A percentile compares a stretch with the other conserved stretches of the same genome.
phyloP scores from a whole-genome alignment of 2,329 filamentous ascomycete genomes.

The Botryotinia convoluta region DNA sequence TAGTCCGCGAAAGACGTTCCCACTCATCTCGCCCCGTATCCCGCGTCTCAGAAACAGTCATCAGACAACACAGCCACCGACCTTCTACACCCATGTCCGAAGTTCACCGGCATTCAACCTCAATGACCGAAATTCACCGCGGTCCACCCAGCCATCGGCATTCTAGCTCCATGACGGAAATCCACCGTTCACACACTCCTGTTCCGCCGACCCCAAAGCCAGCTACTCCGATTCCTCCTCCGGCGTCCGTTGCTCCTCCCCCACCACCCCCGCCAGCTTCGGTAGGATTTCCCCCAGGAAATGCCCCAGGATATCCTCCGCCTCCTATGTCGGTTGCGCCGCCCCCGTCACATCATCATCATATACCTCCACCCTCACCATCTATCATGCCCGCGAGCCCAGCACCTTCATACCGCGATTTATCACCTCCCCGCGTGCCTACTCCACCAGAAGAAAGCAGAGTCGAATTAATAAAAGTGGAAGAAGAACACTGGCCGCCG shows the following conservation, averaged over 20 bases:
- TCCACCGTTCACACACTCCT: not conserved
- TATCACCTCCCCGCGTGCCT: conserved; percentile 3
- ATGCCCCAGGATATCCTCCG: not conserved
- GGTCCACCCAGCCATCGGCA: not conserved
- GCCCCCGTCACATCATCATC: not conserved
- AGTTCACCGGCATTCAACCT: conserved; percentile 8
- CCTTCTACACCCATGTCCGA: conserved; percentile 3
- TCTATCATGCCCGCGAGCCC: not conserved
- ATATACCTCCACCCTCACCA: not conserved
- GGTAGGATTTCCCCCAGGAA: not conserved
- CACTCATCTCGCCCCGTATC: conserved; percentile 10
- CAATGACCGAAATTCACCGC: not conserved
- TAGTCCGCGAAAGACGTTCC: not conserved
- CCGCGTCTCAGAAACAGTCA: conserved; percentile 17
- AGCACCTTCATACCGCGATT: not conserved
- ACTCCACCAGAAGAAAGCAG: conserved; percentile 9
- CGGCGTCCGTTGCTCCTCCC: not conserved
- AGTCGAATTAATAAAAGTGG: conserved; percentile 15
- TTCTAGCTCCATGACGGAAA: conserved; percentile 2
- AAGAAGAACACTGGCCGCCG: conserved; percentile 14
- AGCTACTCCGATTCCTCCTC: not conserved
- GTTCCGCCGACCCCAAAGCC: not conserved
- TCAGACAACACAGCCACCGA: conserved; percentile 12
- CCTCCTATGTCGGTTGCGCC: not conserved
- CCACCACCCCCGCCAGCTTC: not conserved